Conservation (phyloP, 2,329 filamentous ascomycete species). For the Sporothrix pseudoabietina region DNA sequence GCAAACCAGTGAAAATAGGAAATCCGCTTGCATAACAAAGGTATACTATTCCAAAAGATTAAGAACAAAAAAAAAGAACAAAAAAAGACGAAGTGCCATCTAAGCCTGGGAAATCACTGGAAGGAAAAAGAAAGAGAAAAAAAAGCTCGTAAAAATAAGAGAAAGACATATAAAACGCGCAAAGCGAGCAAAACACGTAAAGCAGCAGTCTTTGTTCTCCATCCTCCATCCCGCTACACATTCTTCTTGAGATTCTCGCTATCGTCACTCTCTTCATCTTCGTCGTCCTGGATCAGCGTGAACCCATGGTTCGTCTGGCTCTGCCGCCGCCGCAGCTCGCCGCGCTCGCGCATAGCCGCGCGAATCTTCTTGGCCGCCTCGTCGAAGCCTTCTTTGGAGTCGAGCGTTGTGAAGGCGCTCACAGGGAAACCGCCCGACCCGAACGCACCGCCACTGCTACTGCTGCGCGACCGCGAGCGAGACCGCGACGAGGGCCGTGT, state of each 20-base stretch:
- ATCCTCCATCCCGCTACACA: slow-evolving; percentile 9
- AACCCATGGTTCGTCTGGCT: slow-evolving; percentile 42
- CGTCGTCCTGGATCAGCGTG: slow-evolving; percentile 31
- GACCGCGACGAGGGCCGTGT: slow-evolving; percentile 78
- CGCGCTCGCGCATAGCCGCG: slow-evolving; percentile 80
- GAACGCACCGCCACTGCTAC: slow-evolving; percentile 65
- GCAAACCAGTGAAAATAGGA: neutral
- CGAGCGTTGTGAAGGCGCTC: slow-evolving; percentile 67
- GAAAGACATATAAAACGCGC: neutral
- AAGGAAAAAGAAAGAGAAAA: neutral
- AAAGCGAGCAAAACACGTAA: neutral
- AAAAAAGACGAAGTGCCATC: neutral
- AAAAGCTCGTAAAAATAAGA: neutral
- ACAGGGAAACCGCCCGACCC: slow-evolving; percentile 65
- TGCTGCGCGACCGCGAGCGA: slow-evolving; percentile 74
- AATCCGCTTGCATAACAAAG: neutral
- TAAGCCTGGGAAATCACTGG: neutral
- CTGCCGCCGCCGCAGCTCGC: slow-evolving; percentile 60
- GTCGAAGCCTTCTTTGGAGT: slow-evolving; percentile 72
- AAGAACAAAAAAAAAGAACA: neutral
- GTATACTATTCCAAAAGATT: slow-evolving; percentile 12
- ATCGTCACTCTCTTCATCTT: slow-evolving; percentile 32
- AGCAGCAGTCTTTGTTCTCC: neutral
- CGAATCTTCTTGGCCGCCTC: slow-evolving; percentile 83
- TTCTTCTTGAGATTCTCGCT: slow-evolving; percentile 32